Base-by-base conservation (phyloP, 495 filamentous ascomycete genomes). In the Apodospora peruviana region DNA sequence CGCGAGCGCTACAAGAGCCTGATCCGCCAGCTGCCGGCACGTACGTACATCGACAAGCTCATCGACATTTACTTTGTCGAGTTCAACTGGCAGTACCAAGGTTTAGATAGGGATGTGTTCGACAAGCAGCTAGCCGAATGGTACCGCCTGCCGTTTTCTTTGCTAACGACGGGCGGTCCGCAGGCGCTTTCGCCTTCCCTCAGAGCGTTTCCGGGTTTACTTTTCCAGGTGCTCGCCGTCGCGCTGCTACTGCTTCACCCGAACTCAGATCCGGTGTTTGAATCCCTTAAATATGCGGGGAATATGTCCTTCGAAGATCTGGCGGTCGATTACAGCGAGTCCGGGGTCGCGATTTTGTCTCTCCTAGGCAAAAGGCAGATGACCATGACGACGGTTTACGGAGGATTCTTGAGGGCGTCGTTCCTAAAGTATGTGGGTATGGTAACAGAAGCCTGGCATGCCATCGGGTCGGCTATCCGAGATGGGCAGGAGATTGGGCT, bases 401-500 rank as follows among this genome's bases (percentile, higher is more conserved):
- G 77, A 24, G 80, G 79, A 25, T 82, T 81, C 59, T 40, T 79
- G 16, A 65, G 74, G 46, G 70, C 67, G 4, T 44, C 60, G 4
- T 76, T 71, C 35, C 59, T 78, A 34, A 80, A 78, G 43, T 77
- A 74, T 53, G 64, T 59, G 16, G 76, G 66, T 3, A 64, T 74
- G 60, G 72, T 80, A 14, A 70, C 74, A 0, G 76, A 79, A 45
- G 61, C 72, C 59, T 85, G 80, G 81, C 80, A 85, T 64, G 69
- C 72, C 12, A 68, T 85, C 17, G 78, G 77, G 14, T 63, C 69
- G 22, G 67, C 71, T 9, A 83, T 83, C 42, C 64, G 79, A 35
- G 81, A 85, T 60, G 81, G 75, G 7, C 80, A 83, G 58, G 80
- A 83, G 51, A 78, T 85, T 43, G 81, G 79, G 20, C 55, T 85